These are phyloP conservation scores for Alliaria petiolata DNA, from an alignment of 345 rosid genomes.

Conservation along the genomic window DNA sequence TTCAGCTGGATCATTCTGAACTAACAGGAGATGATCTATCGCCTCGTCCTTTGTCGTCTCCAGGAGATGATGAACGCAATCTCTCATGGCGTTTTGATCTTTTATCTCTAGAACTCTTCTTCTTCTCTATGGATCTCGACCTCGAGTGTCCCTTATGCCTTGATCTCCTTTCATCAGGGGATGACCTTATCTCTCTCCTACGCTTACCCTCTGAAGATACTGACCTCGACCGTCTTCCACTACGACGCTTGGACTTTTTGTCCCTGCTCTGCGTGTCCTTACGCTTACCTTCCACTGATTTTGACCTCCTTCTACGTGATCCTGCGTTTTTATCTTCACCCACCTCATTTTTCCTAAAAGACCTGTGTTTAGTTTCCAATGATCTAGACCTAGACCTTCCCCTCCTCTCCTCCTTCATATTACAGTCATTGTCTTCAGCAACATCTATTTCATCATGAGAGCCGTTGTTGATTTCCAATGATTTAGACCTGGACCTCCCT, in stretches of 20 bases:
- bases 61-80: conserved; percentile 46
- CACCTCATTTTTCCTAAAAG: conserved; percentile 33
- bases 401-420: conserved; percentile 39
- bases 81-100: conserved; percentile 45
- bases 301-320: conserved; percentile 57
- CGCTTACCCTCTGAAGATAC: conserved; percentile 51
- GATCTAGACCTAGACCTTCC: conserved; percentile 64
- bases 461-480: conserved; percentile 36
- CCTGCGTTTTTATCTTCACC: conserved; percentile 38
- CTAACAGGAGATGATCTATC: conserved; percentile 44
- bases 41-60: conserved; percentile 34
- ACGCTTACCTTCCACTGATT: conserved; percentile 54
- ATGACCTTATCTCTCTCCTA: conserved; percentile 44
- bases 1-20: not conserved
- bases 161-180: conserved; percentile 50
- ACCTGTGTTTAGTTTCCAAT: conserved; percentile 34
- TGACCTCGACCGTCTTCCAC: conserved; percentile 64
- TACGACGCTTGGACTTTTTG: conserved; percentile 50
- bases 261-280: conserved; percentile 49
- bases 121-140: conserved; percentile 54
- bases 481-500: conserved; percentile 52
- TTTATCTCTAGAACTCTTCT: conserved; percentile 39
- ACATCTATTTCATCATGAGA: conserved; percentile 37
- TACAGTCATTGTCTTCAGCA: conserved; percentile 38
- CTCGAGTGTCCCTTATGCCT: conserved; percentile 49